Percentiles rank a stretch among this genome's conserved stretches.
These are phyloP conservation scores for Pyrus pyrifolia DNA, from an alignment of 306 rosid species.

Conservation along the genomic window DNA sequence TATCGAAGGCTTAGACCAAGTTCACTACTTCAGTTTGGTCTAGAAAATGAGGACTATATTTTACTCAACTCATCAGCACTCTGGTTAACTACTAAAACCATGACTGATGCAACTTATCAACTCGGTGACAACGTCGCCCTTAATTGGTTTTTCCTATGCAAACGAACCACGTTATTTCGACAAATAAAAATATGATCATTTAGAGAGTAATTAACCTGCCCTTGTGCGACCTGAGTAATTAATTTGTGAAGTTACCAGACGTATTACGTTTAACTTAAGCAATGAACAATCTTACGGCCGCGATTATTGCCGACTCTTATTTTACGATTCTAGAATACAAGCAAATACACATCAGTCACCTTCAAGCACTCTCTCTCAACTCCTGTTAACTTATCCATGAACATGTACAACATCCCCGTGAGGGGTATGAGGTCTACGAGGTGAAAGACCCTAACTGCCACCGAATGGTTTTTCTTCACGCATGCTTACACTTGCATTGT, in stretches of 20 bases:
- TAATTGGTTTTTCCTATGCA: no score
- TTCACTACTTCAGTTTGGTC: no score
- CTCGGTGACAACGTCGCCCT: no score
- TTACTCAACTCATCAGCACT: no score
- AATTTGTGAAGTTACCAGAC: background rate
- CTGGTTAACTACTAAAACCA: no score
- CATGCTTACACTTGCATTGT: background rate
- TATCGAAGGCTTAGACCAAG: no score
- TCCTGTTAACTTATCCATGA: constrained; percentile 11
- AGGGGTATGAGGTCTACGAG: constrained; percentile 7
- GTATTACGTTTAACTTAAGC: background rate
- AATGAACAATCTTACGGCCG: background rate
- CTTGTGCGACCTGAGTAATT: no score
- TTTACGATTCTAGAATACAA: background rate
- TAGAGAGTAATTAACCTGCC: no score
- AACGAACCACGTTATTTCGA: no score
- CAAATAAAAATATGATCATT: no score
- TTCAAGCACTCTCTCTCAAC: background rate
- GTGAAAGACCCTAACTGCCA: constrained; percentile 16
- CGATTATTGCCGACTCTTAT: constrained; percentile 9
- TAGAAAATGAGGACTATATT: no score
- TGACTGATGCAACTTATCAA: no score
- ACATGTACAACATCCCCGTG: constrained; percentile 26
- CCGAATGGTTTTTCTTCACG: constrained; percentile 2
- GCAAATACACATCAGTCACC: background rate